Evolutionary conservation across 2,329 filamentous ascomycete genomes (phyloP).

Genomic region (Lasiodiplodia hormozganensis): DNA sequence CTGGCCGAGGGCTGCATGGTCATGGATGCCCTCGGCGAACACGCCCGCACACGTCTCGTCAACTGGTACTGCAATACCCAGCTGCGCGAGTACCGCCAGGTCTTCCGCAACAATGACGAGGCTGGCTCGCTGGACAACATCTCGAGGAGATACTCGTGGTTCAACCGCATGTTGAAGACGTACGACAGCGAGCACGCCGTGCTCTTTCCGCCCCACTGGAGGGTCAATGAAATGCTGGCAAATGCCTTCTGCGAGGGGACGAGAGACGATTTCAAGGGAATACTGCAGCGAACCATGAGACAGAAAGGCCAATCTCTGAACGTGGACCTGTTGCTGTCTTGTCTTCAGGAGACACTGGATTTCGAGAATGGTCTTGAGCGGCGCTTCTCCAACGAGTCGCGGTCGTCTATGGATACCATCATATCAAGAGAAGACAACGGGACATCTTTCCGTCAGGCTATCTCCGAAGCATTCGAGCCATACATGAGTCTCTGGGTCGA

Average conservation of each 20-base stretch:
- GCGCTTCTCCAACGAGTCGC: constrained; percentile 75
- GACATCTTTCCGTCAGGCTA: constrained; percentile 83
- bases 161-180: constrained; percentile 91
- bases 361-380: constrained; percentile 93
- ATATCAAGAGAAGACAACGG: constrained; percentile 78
- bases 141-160: constrained; percentile 92
- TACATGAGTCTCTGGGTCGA: constrained; percentile 98
- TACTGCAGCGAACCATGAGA: constrained; percentile 86
- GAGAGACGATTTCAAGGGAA: constrained; percentile 91
- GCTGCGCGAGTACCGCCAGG: constrained; percentile 90
- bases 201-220: constrained; percentile 89
- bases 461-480: constrained; percentile 96
- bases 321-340: constrained; percentile 86
- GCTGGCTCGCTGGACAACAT: constrained; percentile 93
- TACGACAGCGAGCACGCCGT: constrained; percentile 91
- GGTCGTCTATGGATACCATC: constrained; percentile 88
- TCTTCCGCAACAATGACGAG: constrained; percentile 95
- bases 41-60: constrained; percentile 79
- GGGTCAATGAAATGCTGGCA: constrained; percentile 86
- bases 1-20: constrained; percentile 89
- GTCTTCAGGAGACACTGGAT: constrained; percentile 92
- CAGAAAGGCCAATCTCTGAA: constrained; percentile 74
- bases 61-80: constrained; percentile 99
- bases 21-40: constrained; percentile 92
- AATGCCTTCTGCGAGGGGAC: constrained; percentile 96